These are phyloP conservation scores for Volvariella surrecta DNA, from an alignment of 1,284 basidiomycete genomes.

Conservation along the genomic window DNA sequence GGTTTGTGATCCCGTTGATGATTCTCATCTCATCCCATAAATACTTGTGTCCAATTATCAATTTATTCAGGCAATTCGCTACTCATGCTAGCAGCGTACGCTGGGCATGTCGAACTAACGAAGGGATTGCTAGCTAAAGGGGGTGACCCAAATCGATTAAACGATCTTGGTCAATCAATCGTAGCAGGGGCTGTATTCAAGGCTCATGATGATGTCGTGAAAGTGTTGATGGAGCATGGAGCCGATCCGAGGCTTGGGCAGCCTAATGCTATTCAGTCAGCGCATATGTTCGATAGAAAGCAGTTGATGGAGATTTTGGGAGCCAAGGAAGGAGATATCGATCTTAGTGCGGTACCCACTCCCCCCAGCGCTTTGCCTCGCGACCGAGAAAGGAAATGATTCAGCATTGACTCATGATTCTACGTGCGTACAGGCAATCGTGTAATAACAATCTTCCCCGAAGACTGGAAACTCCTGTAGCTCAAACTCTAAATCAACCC, in stretches of 20 bases:
- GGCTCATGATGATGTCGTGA: conserved; percentile 51
- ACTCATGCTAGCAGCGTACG: conserved; percentile 79
- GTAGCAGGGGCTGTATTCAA: conserved; percentile 84
- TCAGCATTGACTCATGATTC: too few species aligned
- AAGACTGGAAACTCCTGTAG: too few species aligned
- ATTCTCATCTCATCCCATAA: conserved; percentile 3
- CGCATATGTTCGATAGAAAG: conserved; percentile 53
- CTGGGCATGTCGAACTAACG: conserved; percentile 57
- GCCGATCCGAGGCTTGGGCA: conserved; percentile 64
- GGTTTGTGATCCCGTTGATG: conserved; percentile 26
- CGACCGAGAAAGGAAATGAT: too few species aligned
- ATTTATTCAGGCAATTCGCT: conserved; percentile 55
- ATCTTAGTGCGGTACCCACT: too few species aligned
- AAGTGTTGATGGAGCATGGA: conserved; percentile 48
- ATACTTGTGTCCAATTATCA: background rate
- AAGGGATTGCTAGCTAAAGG: conserved; percentile 43
- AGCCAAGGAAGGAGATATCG: conserved; percentile 43
- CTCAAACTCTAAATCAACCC: too few species aligned
- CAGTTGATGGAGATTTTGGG: conserved; percentile 49
- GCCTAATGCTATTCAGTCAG: conserved; percentile 69
- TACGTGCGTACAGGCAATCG: too few species aligned
- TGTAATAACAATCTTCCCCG: too few species aligned
- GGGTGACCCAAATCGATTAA: conserved; percentile 65
- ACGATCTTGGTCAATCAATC: conserved; percentile 74
- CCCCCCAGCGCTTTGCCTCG: too few species aligned